These are phyloP conservation scores for Suillus alpinus DNA, from an alignment of 768 basidiomycete species.

Conservation along the genomic window DNA sequence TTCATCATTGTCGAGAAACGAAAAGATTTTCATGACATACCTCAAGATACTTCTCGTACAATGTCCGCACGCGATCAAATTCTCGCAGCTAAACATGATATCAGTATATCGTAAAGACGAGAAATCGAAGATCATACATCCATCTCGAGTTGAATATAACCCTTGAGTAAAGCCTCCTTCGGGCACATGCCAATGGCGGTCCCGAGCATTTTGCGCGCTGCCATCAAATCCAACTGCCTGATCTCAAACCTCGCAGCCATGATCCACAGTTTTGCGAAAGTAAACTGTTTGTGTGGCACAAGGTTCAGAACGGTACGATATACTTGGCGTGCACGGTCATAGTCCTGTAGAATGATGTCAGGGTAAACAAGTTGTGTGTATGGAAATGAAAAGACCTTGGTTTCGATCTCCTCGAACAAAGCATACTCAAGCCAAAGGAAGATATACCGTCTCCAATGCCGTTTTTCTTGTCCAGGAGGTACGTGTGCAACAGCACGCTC, in stretches of 20 bases:
- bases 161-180: slow-evolving; percentile 93
- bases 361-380: neutral
- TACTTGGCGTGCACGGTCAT: slow-evolving; percentile 80
- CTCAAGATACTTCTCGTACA: slow-evolving; percentile 95
- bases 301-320: slow-evolving; percentile 88
- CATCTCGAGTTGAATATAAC: slow-evolving; percentile 91
- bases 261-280: slow-evolving; percentile 96
- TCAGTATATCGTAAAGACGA: slow-evolving; percentile 8
- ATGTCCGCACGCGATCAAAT: slow-evolving; percentile 86
- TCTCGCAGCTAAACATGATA: slow-evolving; percentile 66
- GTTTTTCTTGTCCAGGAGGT: slow-evolving; percentile 90
- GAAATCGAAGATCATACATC: slow-evolving; percentile 50
- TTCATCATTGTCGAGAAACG: neutral
- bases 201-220: slow-evolving; percentile 88
- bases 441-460: slow-evolving; percentile 88
- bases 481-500: slow-evolving; percentile 95
- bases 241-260: slow-evolving; percentile 92
- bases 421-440: slow-evolving; percentile 96
- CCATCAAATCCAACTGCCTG: slow-evolving; percentile 72
- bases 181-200: slow-evolving; percentile 93
- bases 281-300: slow-evolving; percentile 95
- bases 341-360: slow-evolving; percentile 53
- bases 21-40: slow-evolving; percentile 37
- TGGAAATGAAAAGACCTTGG: slow-evolving; percentile 55
- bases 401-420: slow-evolving; percentile 94